Base-by-base conservation (phyloP, 2,329 filamentous ascomycete species). In the Epichloe sp. region DNA sequence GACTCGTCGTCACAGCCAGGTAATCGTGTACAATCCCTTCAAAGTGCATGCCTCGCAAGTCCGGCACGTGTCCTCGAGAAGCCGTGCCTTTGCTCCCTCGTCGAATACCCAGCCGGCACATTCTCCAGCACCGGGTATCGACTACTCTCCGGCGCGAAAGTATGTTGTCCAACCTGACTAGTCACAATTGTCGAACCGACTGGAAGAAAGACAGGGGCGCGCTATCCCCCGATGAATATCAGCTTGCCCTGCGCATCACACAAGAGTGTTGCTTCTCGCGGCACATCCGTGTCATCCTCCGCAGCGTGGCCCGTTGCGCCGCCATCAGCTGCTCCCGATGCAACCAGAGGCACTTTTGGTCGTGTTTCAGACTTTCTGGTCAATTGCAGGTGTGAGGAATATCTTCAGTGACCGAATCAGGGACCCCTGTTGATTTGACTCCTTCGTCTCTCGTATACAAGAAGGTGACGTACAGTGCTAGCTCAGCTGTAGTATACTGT, bases 171-270 rank as follows among this genome's bases (percentile, higher is more conserved):
- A 36, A 78, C 69, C 5, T 69, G 64, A 0, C 66, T 69, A 0
- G 71, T 76, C 21, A 78, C 74, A 79, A 68, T 55, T 76, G 71
- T 2, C 75, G 67, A 6, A 78, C 71, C 0, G 74, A 77, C 55
- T 78, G 75, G 56, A 78, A 78, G 54, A 79, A 74, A 0, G 75
- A 78, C 19, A 79, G 62, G 0, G 76, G 76, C 4, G 76, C 76
- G 55, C 75, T 78, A 58, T 79, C 76, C 5, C 6, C 76, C 76
- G 23, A 78, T 74, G 58, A 79, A 79, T 34, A 76, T 73, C 21
- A 77, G 59, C 56, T 77, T 77, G 1, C 76, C 76, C 52, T 76
- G 72, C 0, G 73, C 68, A 54, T 79, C 76, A 42, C 71, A 71
- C 0, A 78, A 63, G 5, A 78, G 62, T 2, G 75, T 65, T 3